phyloP scores from a whole-genome alignment of 345 rosid species.

The Kernera saxatilis region DNA sequence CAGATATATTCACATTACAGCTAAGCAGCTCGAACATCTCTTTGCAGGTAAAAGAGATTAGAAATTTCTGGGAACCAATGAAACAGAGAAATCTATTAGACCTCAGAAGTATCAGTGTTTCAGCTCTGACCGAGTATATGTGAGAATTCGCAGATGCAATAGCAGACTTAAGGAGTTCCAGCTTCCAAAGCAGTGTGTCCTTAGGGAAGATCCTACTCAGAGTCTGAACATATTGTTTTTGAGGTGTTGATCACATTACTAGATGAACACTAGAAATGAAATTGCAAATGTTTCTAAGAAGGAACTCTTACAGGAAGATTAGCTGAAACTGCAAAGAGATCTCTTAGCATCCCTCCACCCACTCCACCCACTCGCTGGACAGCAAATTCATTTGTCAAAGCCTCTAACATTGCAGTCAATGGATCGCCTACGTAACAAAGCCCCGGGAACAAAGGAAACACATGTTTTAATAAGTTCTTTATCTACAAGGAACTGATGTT shows the following conservation, averaged over 20 bases:
- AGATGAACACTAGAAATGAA: not conserved
- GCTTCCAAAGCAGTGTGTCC: constrained; percentile 76
- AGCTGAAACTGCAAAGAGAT: constrained; percentile 30
- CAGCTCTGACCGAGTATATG: constrained; percentile 52
- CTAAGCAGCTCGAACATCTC: not conserved
- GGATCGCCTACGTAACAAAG: constrained; percentile 27
- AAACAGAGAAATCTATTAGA: not conserved
- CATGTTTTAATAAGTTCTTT: no score
- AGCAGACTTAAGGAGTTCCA: constrained; percentile 49
- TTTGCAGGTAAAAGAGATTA: not conserved
- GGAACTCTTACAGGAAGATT: constrained; percentile 32
- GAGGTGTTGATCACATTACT: not conserved
- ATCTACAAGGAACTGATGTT: not conserved
- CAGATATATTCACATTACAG: constrained; percentile 8
- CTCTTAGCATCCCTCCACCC: constrained; percentile 28
- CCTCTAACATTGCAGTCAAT: constrained; percentile 31
- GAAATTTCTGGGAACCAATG: no score
- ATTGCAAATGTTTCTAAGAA: not conserved
- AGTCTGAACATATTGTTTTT: constrained; percentile 39
- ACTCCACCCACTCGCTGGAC: constrained; percentile 10
- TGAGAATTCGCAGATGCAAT: constrained; percentile 47
- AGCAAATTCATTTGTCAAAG: constrained; percentile 32
- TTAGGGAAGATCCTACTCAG: constrained; percentile 46
- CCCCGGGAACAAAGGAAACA: not conserved
- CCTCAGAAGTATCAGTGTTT: constrained; percentile 59